Conservation (phyloP, 495 filamentous ascomycete genomes). For the Penicillium herquei region DNA sequence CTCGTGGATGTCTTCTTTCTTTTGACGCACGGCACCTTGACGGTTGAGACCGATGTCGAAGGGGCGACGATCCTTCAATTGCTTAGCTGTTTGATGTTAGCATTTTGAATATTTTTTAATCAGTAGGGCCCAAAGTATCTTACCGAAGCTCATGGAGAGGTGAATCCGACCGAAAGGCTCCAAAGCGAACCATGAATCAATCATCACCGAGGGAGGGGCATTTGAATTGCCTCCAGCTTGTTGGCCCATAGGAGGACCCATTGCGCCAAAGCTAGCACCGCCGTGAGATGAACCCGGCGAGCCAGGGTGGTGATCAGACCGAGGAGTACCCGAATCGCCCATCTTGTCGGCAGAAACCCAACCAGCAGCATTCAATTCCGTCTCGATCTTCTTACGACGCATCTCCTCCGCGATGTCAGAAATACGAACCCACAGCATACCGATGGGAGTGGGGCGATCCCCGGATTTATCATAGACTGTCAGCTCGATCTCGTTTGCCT, state of each 20-base stretch:
- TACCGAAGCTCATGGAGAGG: slow-evolving; percentile 84
- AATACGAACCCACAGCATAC: slow-evolving; percentile 92
- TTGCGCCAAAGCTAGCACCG: slow-evolving; percentile 23
- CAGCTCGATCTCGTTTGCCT: slow-evolving; percentile 97
- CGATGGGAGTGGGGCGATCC: slow-evolving; percentile 88
- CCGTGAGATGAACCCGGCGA: slow-evolving; percentile 38
- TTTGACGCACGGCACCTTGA: slow-evolving; percentile 93
- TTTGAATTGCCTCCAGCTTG: slow-evolving; percentile 29
- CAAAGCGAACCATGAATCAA: slow-evolving; percentile 95
- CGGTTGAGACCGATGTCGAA: slow-evolving; percentile 88
- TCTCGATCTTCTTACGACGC: slow-evolving; percentile 94
- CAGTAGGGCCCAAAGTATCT: slow-evolving; percentile 16
- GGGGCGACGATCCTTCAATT: slow-evolving; percentile 63
- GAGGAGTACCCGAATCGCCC: slow-evolving; percentile 52
- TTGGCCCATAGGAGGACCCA: slow-evolving; percentile 16
- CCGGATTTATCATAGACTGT: slow-evolving; percentile 93
- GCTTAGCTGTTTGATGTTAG: slow-evolving; percentile 58
- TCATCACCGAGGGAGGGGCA: slow-evolving; percentile 56
- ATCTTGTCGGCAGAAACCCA: slow-evolving; percentile 98
- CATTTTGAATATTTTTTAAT: background rate
- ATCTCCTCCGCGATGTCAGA: slow-evolving; percentile 98
- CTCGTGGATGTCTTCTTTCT: slow-evolving; percentile 95
- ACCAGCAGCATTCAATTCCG: slow-evolving; percentile 82
- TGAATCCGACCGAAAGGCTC: slow-evolving; percentile 91
- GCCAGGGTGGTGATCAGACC: slow-evolving; percentile 40